Percentiles rank a stretch among this genome's conserved stretches.
These are phyloP conservation scores for Penicillium sp. DNA, from an alignment of 2,329 filamentous ascomycete species.

Conservation along the genomic window DNA sequence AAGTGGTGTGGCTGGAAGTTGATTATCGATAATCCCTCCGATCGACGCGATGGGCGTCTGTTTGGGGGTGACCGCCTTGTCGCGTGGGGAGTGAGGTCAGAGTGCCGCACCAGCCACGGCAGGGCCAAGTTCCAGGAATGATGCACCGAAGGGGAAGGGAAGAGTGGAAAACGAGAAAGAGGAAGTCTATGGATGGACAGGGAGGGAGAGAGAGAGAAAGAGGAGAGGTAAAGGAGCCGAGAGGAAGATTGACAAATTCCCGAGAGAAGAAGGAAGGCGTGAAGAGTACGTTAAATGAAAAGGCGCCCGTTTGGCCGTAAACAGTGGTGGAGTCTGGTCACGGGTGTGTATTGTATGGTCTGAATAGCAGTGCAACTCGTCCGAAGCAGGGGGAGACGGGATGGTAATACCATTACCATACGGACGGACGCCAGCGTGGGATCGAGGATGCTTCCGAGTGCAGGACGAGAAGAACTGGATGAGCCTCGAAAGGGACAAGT, in stretches of 20 bases:
- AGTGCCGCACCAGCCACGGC: constrained; percentile 5
- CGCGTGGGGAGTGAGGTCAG: constrained; percentile 28
- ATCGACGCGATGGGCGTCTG: constrained; percentile 33
- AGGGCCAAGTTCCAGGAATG: neutral
- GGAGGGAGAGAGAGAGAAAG: constrained; percentile 4
- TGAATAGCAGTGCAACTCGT: neutral
- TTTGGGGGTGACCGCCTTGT: constrained; percentile 33
- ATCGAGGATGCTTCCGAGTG: constrained; percentile 29
- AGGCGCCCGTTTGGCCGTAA: constrained; percentile 26
- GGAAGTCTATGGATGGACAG: neutral
- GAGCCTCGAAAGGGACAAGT: neutral
- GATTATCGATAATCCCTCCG: constrained; percentile 33
- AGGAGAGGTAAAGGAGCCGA: constrained; percentile 1
- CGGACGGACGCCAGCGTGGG: constrained; percentile 20
- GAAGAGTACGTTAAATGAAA: constrained; percentile 16
- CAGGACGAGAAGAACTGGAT: constrained; percentile 9
- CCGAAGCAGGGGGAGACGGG: neutral
- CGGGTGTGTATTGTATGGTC: constrained; percentile 16
- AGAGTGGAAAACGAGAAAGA: neutral
- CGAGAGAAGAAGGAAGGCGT: constrained; percentile 2
- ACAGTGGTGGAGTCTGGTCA: constrained; percentile 27
- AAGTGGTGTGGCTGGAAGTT: constrained; percentile 29
- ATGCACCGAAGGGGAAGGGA: neutral
- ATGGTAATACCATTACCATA: constrained; percentile 23
- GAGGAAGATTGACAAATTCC: constrained; percentile 1